phyloP scores from a whole-genome alignment of 2,329 filamentous ascomycete species.

The Paracorniculantispora psalliotae region DNA sequence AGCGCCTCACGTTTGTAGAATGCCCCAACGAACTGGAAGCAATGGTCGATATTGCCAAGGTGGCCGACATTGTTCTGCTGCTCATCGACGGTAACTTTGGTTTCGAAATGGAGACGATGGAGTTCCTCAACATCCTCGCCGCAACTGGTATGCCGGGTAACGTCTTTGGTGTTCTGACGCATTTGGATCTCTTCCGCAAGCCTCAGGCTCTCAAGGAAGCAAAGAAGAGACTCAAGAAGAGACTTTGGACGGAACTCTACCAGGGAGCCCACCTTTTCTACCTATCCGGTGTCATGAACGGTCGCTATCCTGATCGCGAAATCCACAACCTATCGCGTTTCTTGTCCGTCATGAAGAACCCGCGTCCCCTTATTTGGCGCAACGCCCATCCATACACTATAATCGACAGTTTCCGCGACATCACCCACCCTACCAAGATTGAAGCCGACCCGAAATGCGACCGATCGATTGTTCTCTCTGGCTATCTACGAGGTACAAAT shows the following conservation, averaged over 20 bases:
- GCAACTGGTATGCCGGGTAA: conserved; percentile 97
- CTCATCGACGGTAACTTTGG: conserved; percentile 99
- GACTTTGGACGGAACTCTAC: conserved; percentile 95
- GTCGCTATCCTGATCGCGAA: conserved; percentile 92
- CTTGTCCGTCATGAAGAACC: conserved; percentile 98
- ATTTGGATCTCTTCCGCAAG: conserved; percentile 92
- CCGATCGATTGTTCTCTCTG: conserved; percentile 83
- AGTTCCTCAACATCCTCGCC: conserved; percentile 92
- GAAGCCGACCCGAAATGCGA: conserved; percentile 88
- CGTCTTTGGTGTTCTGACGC: conserved; percentile 93
- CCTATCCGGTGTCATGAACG: conserved; percentile 92
- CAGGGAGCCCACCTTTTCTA: conserved; percentile 97
- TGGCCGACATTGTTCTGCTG: conserved; percentile 92
- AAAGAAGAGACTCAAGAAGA: conserved; percentile 93
- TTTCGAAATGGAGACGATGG: conserved; percentile 99
- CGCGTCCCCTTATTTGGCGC: conserved; percentile 89
- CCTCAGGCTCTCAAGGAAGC: conserved; percentile 86
- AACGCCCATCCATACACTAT: conserved; percentile 94
- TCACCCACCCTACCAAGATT: conserved; percentile 87
- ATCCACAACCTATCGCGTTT: conserved; percentile 94
- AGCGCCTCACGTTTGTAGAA: conserved; percentile 92
- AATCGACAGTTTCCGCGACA: conserved; percentile 89
- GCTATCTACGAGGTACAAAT: conserved; percentile 91
- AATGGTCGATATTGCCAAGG: conserved; percentile 96
- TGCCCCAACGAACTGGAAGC: conserved; percentile 93